Percentiles rank a stretch among this genome's conserved stretches.
phyloP scores from a whole-genome alignment of 2,329 filamentous ascomycete genomes.

The Ceratocystis papillata region DNA sequence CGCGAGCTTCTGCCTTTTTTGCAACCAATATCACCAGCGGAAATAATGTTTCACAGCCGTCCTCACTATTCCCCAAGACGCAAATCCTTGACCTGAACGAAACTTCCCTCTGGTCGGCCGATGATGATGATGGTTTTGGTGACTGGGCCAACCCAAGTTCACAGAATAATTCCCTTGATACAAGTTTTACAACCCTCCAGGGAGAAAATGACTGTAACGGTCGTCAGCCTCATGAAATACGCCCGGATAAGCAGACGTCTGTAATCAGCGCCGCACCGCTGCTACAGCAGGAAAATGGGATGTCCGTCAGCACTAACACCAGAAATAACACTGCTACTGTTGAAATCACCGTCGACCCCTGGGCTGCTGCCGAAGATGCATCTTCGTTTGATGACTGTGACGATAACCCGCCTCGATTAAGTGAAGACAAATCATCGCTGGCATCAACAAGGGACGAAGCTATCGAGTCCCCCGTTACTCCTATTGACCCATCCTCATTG shows the following conservation, averaged over 20 bases:
- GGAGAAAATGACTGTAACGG: neutral
- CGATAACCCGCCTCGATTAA: slow-evolving; percentile 12
- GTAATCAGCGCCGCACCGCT: neutral
- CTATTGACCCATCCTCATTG: slow-evolving; percentile 5
- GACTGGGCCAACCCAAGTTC: slow-evolving; percentile 15
- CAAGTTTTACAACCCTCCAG: slow-evolving; percentile 15
- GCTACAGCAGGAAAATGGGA: neutral
- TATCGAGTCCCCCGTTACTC: slow-evolving; percentile 17
- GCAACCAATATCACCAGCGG: neutral
- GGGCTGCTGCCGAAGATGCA: slow-evolving; percentile 17
- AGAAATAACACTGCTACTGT: neutral
- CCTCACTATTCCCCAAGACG: neutral
- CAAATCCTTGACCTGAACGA: slow-evolving; percentile 17
- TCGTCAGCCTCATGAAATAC: neutral
- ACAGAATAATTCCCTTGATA: slow-evolving; percentile 15
- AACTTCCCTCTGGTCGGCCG: slow-evolving; percentile 18
- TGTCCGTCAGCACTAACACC: neutral
- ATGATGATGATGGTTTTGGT: slow-evolving; percentile 18
- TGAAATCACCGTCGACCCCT: slow-evolving; percentile 18
- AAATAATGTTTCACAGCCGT: slow-evolving; percentile 12
- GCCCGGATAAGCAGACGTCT: neutral
- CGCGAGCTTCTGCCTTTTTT: neutral
- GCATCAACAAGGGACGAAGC: slow-evolving; percentile 7
- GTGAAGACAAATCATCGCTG: slow-evolving; percentile 14
- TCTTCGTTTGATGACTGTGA: slow-evolving; percentile 6